These are phyloP conservation scores for Candida nitratophila DNA, from an alignment of 805 yeast species.

Conservation along the genomic window DNA sequence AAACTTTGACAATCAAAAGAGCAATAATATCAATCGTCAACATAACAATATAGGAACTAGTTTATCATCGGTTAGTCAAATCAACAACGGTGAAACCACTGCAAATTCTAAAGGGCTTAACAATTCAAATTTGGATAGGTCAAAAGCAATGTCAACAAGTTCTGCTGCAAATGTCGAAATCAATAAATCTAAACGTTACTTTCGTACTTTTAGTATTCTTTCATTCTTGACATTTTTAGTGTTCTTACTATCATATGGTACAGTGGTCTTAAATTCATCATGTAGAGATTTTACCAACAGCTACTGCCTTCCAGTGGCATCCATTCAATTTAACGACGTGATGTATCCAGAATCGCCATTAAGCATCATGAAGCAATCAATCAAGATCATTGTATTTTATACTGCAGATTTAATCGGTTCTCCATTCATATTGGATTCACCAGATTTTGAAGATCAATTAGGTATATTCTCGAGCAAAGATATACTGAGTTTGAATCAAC, in stretches of 20 bases:
- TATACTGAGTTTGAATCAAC: constrained; percentile 34
- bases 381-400: constrained; percentile 36
- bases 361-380: constrained; percentile 32
- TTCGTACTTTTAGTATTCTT: constrained; percentile 14
- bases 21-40: not conserved
- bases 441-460: constrained; percentile 3
- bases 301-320: constrained; percentile 36
- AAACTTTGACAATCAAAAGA: not conserved
- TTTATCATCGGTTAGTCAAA: not conserved
- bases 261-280: constrained; percentile 18
- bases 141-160: not conserved
- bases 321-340: constrained; percentile 31
- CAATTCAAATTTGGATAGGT: not conserved
- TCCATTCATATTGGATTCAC: constrained; percentile 4
- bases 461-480: constrained; percentile 7
- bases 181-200: constrained; percentile 10
- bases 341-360: constrained; percentile 29
- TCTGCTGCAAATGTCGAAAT: not conserved
- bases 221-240: constrained; percentile 15
- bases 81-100: not conserved
- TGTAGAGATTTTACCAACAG: constrained; percentile 23
- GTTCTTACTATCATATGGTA: constrained; percentile 18
- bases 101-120: not conserved
- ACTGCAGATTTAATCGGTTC: constrained; percentile 35
- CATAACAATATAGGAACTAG: not conserved